Conservation (phyloP, 1,139 yeast genomes). For the Yamadazyma triangularis region DNA sequence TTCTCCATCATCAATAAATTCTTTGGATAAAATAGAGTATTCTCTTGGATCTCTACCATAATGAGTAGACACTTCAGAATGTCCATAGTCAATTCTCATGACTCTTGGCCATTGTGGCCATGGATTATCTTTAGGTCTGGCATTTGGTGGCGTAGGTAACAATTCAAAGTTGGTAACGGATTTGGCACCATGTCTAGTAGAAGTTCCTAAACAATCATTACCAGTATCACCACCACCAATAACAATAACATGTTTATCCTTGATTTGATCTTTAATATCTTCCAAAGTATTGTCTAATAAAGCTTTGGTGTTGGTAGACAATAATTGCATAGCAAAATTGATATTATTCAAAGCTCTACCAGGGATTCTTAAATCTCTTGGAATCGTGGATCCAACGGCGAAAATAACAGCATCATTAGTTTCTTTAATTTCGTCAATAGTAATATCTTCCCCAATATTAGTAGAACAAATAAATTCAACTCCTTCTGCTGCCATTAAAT, state of each 20-base stretch:
- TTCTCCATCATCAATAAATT: conserved; percentile 89
- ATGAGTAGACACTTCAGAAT: conserved; percentile 89
- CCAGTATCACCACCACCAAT: conserved; percentile 99
- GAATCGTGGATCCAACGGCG: conserved; percentile 96
- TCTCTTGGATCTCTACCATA: conserved; percentile 98
- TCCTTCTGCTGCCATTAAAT: conserved; percentile 88
- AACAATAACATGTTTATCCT: conserved; percentile 88
- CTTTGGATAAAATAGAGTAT: conserved; percentile 90
- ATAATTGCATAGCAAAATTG: conserved; percentile 90
- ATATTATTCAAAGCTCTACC: conserved; percentile 90
- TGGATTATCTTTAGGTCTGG: conserved; percentile 92
- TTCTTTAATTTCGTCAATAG: conserved; percentile 63
- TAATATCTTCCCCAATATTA: conserved; percentile 77
- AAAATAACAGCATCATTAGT: conserved; percentile 78
- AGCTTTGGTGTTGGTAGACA: conserved; percentile 87
- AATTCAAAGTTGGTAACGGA: conserved; percentile 94
- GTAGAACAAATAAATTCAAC: conserved; percentile 71
- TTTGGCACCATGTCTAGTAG: conserved; percentile 95
- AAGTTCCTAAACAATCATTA: conserved; percentile 97
- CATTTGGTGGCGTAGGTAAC: conserved; percentile 84
- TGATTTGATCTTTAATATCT: conserved; percentile 64
- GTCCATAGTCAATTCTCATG: conserved; percentile 97
- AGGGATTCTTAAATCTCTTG: conserved; percentile 90
- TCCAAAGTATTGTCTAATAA: conserved; percentile 78
- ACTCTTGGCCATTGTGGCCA: conserved; percentile 99